Conservation (phyloP, 352 stramenopile species). For the Phytophthora pseudosyringae region DNA sequence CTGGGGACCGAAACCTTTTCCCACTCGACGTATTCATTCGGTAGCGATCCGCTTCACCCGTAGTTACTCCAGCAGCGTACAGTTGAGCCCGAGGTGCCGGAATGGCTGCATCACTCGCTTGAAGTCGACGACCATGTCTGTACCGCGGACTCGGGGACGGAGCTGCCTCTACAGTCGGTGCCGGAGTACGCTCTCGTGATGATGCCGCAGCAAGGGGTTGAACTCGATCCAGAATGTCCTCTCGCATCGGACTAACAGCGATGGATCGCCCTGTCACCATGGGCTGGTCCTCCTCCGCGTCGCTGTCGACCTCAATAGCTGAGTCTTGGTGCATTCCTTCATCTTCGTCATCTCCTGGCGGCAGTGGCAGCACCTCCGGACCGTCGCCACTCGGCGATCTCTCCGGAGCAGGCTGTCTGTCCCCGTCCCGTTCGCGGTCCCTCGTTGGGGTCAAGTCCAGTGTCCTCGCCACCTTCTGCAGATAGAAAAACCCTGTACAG, state of each 20-base stretch:
- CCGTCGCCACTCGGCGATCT: conserved; percentile 8
- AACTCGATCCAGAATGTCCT: conserved; percentile 38
- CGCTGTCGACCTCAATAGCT: conserved; percentile 24
- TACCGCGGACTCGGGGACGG: conserved; percentile 34
- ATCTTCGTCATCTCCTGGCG: background rate
- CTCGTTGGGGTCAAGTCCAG: conserved; percentile 21
- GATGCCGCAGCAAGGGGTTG: conserved; percentile 1
- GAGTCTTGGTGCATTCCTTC: conserved; percentile 10
- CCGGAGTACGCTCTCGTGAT: background rate
- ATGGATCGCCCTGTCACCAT: conserved; percentile 11
- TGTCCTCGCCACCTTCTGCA: conserved; percentile 36
- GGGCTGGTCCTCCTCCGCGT: conserved; percentile 11
- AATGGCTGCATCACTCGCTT: conserved; percentile 21
- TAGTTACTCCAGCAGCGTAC: conserved; percentile 37
- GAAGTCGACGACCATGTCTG: conserved; percentile 29
- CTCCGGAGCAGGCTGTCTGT: conserved; percentile 16
- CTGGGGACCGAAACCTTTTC: conserved; percentile 35
- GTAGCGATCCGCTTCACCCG: conserved; percentile 36
- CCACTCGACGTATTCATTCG: conserved; percentile 39
- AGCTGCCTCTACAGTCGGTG: conserved; percentile 4
- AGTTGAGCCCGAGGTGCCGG: conserved; percentile 9
- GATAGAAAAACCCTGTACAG: background rate
- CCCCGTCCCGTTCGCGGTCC: conserved; percentile 1
- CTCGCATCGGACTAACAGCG: conserved; percentile 29
- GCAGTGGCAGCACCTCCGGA: conserved; percentile 1